Evolutionary conservation across 2,329 filamentous ascomycete species (phyloP).

Genomic region (Cryphonectria parasitica): DNA sequence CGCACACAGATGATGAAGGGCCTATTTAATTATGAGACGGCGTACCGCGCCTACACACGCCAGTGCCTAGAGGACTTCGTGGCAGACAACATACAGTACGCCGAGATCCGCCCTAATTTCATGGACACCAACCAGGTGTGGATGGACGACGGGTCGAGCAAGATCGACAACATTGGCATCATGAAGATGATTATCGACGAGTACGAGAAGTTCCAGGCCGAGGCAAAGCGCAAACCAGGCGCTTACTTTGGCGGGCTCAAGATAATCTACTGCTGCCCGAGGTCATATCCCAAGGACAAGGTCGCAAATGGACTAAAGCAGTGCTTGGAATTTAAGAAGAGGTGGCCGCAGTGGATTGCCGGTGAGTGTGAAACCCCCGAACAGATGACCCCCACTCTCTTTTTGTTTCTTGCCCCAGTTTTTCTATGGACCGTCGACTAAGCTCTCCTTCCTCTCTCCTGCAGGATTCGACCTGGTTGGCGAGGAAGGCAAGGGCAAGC

Average conservation of each 20-base stretch:
- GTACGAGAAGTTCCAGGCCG: constrained; percentile 45
- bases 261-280: constrained; percentile 64
- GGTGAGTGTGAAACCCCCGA: not conserved
- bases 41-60: constrained; percentile 59
- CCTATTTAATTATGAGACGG: constrained; percentile 59
- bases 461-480: constrained; percentile 63
- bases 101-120: constrained; percentile 63
- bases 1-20: constrained; percentile 64
- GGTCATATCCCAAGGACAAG: constrained; percentile 52
- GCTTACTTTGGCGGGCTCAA: constrained; percentile 58
- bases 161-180: constrained; percentile 52
- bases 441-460: not conserved
- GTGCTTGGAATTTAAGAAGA: constrained; percentile 57
- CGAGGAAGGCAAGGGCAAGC: constrained; percentile 58
- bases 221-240: constrained; percentile 6
- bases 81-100: constrained; percentile 61
- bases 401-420: not conserved
- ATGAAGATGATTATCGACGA: constrained; percentile 57
- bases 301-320: constrained; percentile 55
- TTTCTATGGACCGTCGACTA: not conserved
- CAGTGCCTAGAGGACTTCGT: constrained; percentile 59
- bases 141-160: constrained; percentile 49
- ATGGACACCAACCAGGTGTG: constrained; percentile 58
- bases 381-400: not conserved
- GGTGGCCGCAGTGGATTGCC: constrained; percentile 57